Conservation (phyloP, 768 basidiomycete species). For the Filobasidium floriforme region DNA sequence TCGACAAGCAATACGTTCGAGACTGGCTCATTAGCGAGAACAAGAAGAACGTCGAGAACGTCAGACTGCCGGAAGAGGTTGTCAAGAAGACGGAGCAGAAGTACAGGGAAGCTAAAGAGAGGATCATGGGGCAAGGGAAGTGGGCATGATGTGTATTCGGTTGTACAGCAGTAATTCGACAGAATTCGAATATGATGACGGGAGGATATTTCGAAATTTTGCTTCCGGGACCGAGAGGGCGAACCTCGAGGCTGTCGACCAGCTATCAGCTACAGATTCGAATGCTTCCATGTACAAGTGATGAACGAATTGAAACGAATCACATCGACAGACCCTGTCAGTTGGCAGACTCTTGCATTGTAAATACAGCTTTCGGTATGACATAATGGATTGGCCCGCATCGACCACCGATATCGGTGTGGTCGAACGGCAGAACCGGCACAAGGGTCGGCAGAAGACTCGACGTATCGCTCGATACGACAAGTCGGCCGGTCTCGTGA, state of each 20-base stretch:
- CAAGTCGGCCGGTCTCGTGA: neutral
- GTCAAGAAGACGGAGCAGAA: conserved; percentile 67
- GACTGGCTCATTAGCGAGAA: conserved; percentile 79
- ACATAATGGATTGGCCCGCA: neutral
- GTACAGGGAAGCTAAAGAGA: conserved; percentile 63
- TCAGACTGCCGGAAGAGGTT: conserved; percentile 67
- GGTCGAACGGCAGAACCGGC: neutral
- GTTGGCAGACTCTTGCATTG: too few species aligned
- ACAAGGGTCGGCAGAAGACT: neutral
- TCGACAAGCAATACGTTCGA: conserved; percentile 92
- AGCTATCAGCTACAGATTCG: too few species aligned
- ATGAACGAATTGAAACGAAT: neutral
- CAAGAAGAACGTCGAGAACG: conserved; percentile 60
- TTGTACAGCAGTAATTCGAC: too few species aligned
- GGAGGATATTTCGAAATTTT: too few species aligned
- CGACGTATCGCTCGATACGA: neutral
- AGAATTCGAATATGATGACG: too few species aligned
- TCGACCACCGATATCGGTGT: conserved; percentile 9
- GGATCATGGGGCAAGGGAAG: conserved; percentile 45
- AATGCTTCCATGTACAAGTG: too few species aligned
- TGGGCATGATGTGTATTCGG: conserved; percentile 27
- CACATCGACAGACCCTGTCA: too few species aligned
- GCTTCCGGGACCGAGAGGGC: too few species aligned
- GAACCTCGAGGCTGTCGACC: too few species aligned
- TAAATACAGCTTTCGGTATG: neutral